Percentiles rank a stretch among this genome's conserved stretches.
These are phyloP conservation scores for Boletus sp. DNA, from an alignment of 768 basidiomycete genomes.

Conservation along the genomic window DNA sequence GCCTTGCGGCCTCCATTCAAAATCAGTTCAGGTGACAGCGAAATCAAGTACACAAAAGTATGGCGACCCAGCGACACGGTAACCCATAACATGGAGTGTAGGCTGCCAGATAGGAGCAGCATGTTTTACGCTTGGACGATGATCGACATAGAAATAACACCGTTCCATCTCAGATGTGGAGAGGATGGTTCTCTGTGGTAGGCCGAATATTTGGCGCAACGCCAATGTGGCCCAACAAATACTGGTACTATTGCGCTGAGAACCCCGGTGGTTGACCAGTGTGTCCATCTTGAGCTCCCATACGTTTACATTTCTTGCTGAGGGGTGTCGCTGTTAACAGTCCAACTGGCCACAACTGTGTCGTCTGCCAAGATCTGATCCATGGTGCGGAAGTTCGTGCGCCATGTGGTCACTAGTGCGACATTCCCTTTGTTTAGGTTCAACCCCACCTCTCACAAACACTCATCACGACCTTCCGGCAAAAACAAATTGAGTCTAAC, in stretches of 20 bases:
- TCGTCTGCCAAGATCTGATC: constrained; percentile 35
- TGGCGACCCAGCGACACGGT: neutral
- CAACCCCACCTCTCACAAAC: constrained; percentile 21
- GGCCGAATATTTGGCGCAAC: neutral
- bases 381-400: constrained; percentile 21
- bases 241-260: neutral
- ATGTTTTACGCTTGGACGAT: neutral
- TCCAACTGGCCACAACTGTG: constrained; percentile 30
- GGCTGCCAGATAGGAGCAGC: constrained; percentile 8
- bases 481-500: constrained; percentile 30
- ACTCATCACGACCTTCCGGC: constrained; percentile 18
- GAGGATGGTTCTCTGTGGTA: constrained; percentile 20
- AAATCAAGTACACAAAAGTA: constrained; percentile 2
- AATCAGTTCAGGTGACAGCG: constrained; percentile 6
- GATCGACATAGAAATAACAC: neutral
- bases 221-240: neutral
- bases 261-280: constrained; percentile 9
- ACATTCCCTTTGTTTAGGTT: constrained; percentile 28
- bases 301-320: too few relatives aligned
- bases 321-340: too few relatives aligned
- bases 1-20: neutral
- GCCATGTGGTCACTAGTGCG: too few relatives aligned
- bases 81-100: neutral
- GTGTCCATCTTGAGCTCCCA: neutral
- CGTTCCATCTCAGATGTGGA: constrained; percentile 12